Evolutionary conservation across 805 yeast genomes (phyloP), one percentile per base, ranked within the genome.

Genomic region (Teunomyces funiuensis): DNA sequence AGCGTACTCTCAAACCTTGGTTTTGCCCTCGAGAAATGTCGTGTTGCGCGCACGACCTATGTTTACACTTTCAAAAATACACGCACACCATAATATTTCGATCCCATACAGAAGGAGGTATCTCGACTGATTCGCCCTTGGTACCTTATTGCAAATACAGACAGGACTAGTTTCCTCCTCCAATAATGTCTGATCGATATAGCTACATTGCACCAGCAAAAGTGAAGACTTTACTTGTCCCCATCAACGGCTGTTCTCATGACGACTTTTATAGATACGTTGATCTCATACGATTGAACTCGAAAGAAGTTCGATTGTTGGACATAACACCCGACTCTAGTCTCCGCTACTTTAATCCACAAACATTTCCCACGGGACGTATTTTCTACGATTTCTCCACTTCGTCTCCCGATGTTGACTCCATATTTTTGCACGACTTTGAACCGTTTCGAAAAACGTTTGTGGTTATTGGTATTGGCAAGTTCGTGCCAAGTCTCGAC

Each of bases 361-460:
- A 83, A 54, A 83, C 84, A 0, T 86, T 79, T 53, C 96, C 97
- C 1, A 74, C 75, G 37, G 98, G 98, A 0, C 65, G 83, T 37
- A 61, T 91, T 1, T 59, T 81, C 10, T 86, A 76, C 54, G 82
- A 81, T 42, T 79, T 80, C 48, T 60, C 63, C 9, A 61, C 74
- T 1, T 52, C 75, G 0, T 54, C 65, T 5, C 66, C 75, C 1
- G 83, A 79, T 41, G 72, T 71, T n/a, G 81, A 79, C 29, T 73
- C 84, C 19, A 62, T 82, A 5, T 82, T 85, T 40, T 66, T 91
- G 30, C 87, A 85, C 51, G 98, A 91, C 60, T 80, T 91, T 48
- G 97, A 93, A 63, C 96, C 97, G 1, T 88, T 77, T 61, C 66
- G 97, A 39, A 88, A 88, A 55, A 79, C 85, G 0, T 78, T 88